A percentile compares a stretch with the other conserved stretches of the same genome.
phyloP scores from a whole-genome alignment of 148 eudicot species.

The Camellia granthamiana region DNA sequence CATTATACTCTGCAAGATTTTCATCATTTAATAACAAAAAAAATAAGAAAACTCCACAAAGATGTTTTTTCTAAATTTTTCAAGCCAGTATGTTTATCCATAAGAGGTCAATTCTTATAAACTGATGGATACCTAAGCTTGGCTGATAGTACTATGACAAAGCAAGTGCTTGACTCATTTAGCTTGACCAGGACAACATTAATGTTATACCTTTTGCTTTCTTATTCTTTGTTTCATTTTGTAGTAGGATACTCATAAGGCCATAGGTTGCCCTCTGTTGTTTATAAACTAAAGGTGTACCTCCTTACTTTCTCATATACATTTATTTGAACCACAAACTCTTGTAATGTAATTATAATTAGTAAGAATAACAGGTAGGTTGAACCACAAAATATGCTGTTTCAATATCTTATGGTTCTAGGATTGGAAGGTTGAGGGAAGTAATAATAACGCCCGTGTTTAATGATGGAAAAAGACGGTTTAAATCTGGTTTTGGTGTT shows the following conservation, averaged over 20 bases:
- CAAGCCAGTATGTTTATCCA: not conserved
- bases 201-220: not conserved
- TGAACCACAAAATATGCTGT: too few relatives aligned
- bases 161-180: not conserved
- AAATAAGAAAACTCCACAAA: not conserved
- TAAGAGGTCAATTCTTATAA: not conserved
- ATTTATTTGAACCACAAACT: not conserved
- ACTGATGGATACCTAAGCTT: not conserved
- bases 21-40: not conserved
- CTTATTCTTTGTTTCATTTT: not conserved
- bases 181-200: not conserved
- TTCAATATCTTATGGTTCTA: too few relatives aligned
- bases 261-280: not conserved
- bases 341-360: not conserved
- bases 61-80: not conserved
- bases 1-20: not conserved
- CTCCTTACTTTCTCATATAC: not conserved
- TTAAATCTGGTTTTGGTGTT: too few relatives aligned
- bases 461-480: too few relatives aligned
- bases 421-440: too few relatives aligned
- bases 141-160: not conserved
- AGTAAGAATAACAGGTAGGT: not conserved
- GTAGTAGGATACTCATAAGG: not conserved
- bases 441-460: too few relatives aligned
- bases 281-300: not conserved